Conservation (phyloP, 2,329 filamentous ascomycete genomes). For the Nemania sp. region DNA sequence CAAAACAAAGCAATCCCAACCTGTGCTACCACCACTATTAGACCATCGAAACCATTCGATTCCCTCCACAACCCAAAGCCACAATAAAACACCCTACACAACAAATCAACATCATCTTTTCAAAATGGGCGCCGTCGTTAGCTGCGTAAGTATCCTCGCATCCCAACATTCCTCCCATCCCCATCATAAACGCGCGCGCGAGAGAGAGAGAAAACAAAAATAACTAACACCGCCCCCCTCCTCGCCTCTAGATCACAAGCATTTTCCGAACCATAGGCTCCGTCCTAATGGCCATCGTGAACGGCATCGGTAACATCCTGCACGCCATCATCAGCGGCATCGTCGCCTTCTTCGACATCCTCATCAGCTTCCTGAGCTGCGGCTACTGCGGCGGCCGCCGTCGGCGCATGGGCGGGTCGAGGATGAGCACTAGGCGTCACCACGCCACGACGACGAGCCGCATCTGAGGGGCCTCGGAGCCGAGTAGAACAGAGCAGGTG, state of each 20-base stretch:
- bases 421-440: slow-evolving; percentile 21
- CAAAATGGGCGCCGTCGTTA: slow-evolving; percentile 81
- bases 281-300: slow-evolving; percentile 70
- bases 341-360: slow-evolving; percentile 66
- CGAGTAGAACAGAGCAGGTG: background rate
- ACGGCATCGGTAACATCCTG: slow-evolving; percentile 67
- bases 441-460: slow-evolving; percentile 41
- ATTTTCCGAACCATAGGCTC: slow-evolving; percentile 67
- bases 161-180: background rate
- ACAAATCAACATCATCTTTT: background rate
- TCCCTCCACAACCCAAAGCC: background rate
- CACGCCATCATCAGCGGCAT: slow-evolving; percentile 70
- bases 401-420: slow-evolving; percentile 28
- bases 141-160: slow-evolving; percentile 67
- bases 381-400: slow-evolving; percentile 46
- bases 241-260: slow-evolving; percentile 56
- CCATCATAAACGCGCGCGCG: no score
- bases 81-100: background rate
- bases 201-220: background rate
- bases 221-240: slow-evolving; percentile 34
- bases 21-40: no score
- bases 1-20: background rate
- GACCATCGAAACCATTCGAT: no score
- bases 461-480: slow-evolving; percentile 33
- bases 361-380: slow-evolving; percentile 68